Conservation (phyloP, 2,329 filamentous ascomycete genomes). For the Scopulariopsis brevicaulis region DNA sequence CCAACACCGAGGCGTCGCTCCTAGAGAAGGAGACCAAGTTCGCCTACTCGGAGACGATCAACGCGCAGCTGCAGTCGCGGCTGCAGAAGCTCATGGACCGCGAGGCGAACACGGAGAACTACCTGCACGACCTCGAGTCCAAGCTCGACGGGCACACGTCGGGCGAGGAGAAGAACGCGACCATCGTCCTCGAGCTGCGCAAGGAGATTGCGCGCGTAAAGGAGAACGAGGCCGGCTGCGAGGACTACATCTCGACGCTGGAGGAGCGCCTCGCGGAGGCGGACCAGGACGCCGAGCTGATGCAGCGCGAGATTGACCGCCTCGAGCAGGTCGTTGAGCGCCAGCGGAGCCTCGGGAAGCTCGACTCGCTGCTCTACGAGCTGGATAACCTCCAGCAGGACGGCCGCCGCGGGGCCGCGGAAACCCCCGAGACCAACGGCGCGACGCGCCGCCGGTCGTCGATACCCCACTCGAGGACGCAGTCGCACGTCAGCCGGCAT, state of each 20-base stretch:
- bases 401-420: constrained; percentile 21
- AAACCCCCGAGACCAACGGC: constrained; percentile 17
- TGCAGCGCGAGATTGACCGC: constrained; percentile 92
- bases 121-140: constrained; percentile 81
- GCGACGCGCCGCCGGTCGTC: constrained; percentile 25
- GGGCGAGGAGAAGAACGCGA: constrained; percentile 85
- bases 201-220: constrained; percentile 82
- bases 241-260: constrained; percentile 94
- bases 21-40: constrained; percentile 91
- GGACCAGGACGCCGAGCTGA: constrained; percentile 89
- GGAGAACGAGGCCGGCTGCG: constrained; percentile 80
- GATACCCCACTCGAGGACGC: constrained; percentile 40
- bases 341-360: constrained; percentile 85
- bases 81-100: constrained; percentile 90
- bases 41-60: constrained; percentile 86
- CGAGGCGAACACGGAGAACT: constrained; percentile 83
- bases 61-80: constrained; percentile 76
- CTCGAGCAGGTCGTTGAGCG: constrained; percentile 92
- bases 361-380: constrained; percentile 86
- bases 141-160: constrained; percentile 84
- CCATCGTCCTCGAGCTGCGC: constrained; percentile 74
- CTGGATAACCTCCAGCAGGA: constrained; percentile 67
- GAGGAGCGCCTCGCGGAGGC: constrained; percentile 92
- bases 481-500: constrained; percentile 41
- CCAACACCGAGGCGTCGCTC: constrained; percentile 73